Conservation (phyloP, 345 rosid species). For the sweet orange (Citrus sinensis) region DVS_A1.0 CM039162.1:2578501-2579000, state of each 20-base stretch:
- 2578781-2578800: neutral
- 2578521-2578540: constrained; percentile 11
- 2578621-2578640: neutral
- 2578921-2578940: constrained; percentile 1
- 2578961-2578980: constrained; percentile 29
- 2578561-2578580: neutral
- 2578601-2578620: neutral
- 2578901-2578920: neutral
- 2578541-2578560: neutral
- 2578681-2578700: neutral
- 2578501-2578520: constrained; percentile 3
- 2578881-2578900: too few relatives aligned
- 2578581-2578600: neutral
- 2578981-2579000: neutral
- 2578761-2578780: neutral
- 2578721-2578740: neutral
- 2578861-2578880: neutral
- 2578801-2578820: neutral
- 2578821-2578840: neutral
- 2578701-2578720: neutral
- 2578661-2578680: neutral
- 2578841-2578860: neutral
- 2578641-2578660: neutral
- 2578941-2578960: constrained; percentile 24
- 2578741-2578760: neutral